Evolutionary conservation across 306 rosid genomes (phyloP), one percentile per base, ranked within the genome.

Genomic region (Dalbergia oliveri): DNA sequence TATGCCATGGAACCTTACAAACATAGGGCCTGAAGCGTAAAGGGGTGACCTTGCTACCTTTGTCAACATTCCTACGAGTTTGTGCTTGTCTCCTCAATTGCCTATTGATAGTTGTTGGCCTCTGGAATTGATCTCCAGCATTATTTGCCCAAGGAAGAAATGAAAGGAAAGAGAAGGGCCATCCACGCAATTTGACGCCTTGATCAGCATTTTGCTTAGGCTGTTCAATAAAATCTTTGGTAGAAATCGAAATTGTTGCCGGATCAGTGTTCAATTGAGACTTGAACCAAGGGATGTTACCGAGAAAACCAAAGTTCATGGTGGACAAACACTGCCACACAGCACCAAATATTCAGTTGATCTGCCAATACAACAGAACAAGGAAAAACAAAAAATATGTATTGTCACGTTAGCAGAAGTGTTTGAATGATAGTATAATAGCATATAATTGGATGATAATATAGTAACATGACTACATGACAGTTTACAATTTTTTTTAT

Each of bases 1-100:
- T 93, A 76, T 94, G 99, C 99, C 99, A 94, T 23, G 99, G 97
- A 69, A 94, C 97, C 89, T 88, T 94, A 26, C 88, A 90, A 35
- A 93, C 97, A 82, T 94, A 94, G 0, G 99, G 99, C 86, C 87
- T 86, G 78, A 94, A 94, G 37, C 90, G 97, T 77, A 90, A 58
- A 10, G 87, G 78, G 60, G 70, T 19, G 63, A 34, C 84, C 63
- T 18, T 49, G 13, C 33, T 21, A 12, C 37, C 81, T 13, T 79
- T 80, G 21, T 61, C 84, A 50, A 73, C 51, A 53, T 44, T 62
- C 72, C 86, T 11, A 10, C 41, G 84, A 16, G 79, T 76, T 59
- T 62, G 91, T n/a, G 85, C 90, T 12, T 81, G 88, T 81, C 87
- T 91, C 83, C 75, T 92, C 72, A 91, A 77, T 79, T 54, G 85